These are phyloP conservation scores for Aureobasidium sp. DNA, from an alignment of 2,329 filamentous ascomycete genomes.

Conservation along the genomic window DNA sequence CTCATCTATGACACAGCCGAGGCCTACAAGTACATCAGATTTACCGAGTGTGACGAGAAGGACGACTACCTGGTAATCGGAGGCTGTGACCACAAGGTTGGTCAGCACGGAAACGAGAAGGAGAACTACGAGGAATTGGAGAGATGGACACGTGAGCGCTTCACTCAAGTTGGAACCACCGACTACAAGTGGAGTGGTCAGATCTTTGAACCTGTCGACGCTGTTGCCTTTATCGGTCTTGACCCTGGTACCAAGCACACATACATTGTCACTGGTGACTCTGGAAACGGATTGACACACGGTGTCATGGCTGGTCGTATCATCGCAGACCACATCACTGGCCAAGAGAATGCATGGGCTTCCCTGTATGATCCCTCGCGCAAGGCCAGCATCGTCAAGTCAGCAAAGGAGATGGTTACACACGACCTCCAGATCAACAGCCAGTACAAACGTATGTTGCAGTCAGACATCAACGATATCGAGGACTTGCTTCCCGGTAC, in stretches of 20 bases:
- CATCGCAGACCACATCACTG: slow-evolving; percentile 49
- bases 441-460: slow-evolving; percentile 49
- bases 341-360: slow-evolving; percentile 43
- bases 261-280: slow-evolving; percentile 51
- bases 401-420: slow-evolving; percentile 38
- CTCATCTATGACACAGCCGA: slow-evolving; percentile 51
- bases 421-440: slow-evolving; percentile 50
- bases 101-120: slow-evolving; percentile 40
- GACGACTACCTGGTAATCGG: slow-evolving; percentile 51
- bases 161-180: slow-evolving; percentile 41
- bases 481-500: slow-evolving; percentile 45
- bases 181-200: slow-evolving; percentile 55
- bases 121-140: slow-evolving; percentile 45
- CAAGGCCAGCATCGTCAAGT: slow-evolving; percentile 38
- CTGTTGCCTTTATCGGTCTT: slow-evolving; percentile 50
- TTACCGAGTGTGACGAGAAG: slow-evolving; percentile 47
- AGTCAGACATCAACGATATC: slow-evolving; percentile 50
- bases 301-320: slow-evolving; percentile 47
- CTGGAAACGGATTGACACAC: slow-evolving; percentile 51
- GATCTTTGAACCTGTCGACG: slow-evolving; percentile 49
- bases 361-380: slow-evolving; percentile 46
- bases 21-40: slow-evolving; percentile 48
- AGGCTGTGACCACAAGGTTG: slow-evolving; percentile 54
- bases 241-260: slow-evolving; percentile 47
- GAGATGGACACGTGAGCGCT: slow-evolving; percentile 47